Conservation (phyloP, 306 rosid species). For the Prunus mume region DNA sequence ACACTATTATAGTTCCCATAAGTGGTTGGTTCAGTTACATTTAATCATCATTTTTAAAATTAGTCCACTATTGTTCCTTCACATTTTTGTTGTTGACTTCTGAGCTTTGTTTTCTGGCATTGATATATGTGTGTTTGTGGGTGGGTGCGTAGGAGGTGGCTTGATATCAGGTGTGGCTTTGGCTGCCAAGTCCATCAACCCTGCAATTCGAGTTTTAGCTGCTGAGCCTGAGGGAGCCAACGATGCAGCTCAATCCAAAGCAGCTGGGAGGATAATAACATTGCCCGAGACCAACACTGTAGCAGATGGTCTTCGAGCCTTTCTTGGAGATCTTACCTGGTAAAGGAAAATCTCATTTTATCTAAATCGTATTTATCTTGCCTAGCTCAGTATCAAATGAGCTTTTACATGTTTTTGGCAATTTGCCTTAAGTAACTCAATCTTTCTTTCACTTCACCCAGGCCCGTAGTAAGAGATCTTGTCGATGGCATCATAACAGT, state of each 20-base stretch:
- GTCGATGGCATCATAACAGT: conserved; percentile 77
- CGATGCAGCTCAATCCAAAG: conserved; percentile 89
- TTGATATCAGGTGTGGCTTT: conserved; percentile 83
- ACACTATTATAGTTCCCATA: conserved; percentile 71
- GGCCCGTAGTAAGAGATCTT: conserved; percentile 85
- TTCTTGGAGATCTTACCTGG: conserved; percentile 85
- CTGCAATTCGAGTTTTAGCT: conserved; percentile 65
- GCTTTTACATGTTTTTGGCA: neutral
- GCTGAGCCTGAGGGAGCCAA: conserved; percentile 91
- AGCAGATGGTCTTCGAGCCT: conserved; percentile 90
- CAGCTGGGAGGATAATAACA: conserved; percentile 69
- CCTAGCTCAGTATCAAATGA: neutral
- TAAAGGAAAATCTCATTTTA: conserved; percentile 23
- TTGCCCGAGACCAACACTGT: conserved; percentile 72
- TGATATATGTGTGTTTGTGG: neutral
- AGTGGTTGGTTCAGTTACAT: conserved; percentile 61
- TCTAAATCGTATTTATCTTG: conserved; percentile 15
- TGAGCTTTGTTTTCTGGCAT: conserved; percentile 4
- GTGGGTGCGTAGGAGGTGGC: conserved; percentile 72
- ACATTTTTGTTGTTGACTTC: neutral
- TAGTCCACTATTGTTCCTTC: conserved; percentile 5
- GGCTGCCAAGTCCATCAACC: conserved; percentile 90
- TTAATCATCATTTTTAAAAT: conserved; percentile 9
- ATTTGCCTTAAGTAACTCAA: conserved; percentile 6
- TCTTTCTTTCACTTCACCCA: conserved; percentile 32